phyloP scores from a whole-genome alignment of 1,284 basidiomycete species.

The Pseudozyma tsukubaensis region DNA sequence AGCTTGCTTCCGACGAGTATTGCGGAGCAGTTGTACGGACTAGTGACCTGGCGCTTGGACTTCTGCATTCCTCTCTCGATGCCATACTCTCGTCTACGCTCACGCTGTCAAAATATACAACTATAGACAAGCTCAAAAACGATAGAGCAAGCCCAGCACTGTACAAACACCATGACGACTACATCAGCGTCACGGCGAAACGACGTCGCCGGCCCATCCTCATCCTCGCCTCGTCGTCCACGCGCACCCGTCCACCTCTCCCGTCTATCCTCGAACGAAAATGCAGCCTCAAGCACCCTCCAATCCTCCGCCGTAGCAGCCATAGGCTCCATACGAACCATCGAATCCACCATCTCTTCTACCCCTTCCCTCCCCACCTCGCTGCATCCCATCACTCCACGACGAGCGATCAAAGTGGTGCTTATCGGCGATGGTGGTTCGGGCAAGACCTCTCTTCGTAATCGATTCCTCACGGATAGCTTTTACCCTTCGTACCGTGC shows the following conservation, averaged over 20 bases:
- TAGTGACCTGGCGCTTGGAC: no score
- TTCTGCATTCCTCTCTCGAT: no score
- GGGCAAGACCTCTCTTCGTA: slow-evolving; percentile 61
- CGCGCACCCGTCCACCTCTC: slow-evolving; percentile 11
- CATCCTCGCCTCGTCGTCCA: slow-evolving; percentile 2
- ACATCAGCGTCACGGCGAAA: not conserved
- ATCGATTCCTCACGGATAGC: slow-evolving; percentile 43
- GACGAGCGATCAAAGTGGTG: slow-evolving; percentile 57
- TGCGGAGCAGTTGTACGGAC: no score
- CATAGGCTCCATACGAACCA: slow-evolving; percentile 21
- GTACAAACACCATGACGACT: slow-evolving; percentile 11
- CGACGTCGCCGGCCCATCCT: not conserved
- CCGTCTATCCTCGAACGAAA: slow-evolving; percentile 7
- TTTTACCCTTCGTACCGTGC: slow-evolving; percentile 55
- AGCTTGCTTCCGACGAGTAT: no score
- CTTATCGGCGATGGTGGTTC: slow-evolving; percentile 55
- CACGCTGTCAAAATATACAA: no score
- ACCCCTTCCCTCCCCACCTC: slow-evolving; percentile 31
- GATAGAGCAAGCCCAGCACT: no score
- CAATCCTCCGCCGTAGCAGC: slow-evolving; percentile 34
- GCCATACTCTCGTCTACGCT: no score
- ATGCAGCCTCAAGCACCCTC: slow-evolving; percentile 15
- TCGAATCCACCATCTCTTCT: slow-evolving; percentile 22
- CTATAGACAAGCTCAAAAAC: no score
- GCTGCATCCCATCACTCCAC: slow-evolving; percentile 19